phyloP scores from a whole-genome alignment of 371 early-diverging fungal genomes.

The Circinella umbellata region DNA sequence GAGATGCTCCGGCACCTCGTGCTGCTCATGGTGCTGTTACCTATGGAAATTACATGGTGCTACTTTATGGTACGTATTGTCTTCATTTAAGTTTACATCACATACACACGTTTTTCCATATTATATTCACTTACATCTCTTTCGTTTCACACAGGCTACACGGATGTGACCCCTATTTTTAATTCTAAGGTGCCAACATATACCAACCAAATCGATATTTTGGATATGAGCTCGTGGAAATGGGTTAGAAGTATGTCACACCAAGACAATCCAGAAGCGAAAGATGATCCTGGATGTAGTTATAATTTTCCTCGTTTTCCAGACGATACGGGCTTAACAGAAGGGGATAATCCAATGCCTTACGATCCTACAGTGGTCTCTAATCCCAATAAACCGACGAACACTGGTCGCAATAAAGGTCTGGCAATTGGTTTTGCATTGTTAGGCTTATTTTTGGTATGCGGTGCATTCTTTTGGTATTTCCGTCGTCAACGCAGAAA shows the following conservation, averaged over 20 bases:
- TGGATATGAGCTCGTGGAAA: conserved; percentile 43
- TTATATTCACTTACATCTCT: not conserved
- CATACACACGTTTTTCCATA: not conserved
- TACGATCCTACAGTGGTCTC: conserved; percentile 25
- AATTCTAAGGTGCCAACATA: conserved; percentile 6
- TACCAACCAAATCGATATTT: conserved; percentile 32
- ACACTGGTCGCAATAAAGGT: conserved; percentile 31
- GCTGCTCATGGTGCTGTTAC: conserved; percentile 36
- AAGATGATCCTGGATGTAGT: conserved; percentile 18
- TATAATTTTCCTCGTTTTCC: conserved; percentile 26
- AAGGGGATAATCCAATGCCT: conserved; percentile 13
- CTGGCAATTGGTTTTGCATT: conserved; percentile 37
- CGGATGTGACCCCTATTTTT: not conserved
- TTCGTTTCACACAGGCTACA: not conserved
- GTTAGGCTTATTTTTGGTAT: conserved; percentile 19
- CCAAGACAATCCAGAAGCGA: conserved; percentile 6
- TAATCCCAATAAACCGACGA: conserved; percentile 17
- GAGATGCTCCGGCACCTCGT: conserved; percentile 34
- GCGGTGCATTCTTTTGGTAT: conserved; percentile 20
- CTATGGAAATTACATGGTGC: conserved; percentile 44
- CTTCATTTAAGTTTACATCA: not conserved
- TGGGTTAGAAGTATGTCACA: conserved; percentile 34
- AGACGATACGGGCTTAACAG: not conserved
- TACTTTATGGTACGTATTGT: conserved; percentile 32
- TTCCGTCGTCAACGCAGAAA: conserved; percentile 22